Conservation (phyloP, 129 eudicot species). For the Scalesia atractyloides region DNA sequence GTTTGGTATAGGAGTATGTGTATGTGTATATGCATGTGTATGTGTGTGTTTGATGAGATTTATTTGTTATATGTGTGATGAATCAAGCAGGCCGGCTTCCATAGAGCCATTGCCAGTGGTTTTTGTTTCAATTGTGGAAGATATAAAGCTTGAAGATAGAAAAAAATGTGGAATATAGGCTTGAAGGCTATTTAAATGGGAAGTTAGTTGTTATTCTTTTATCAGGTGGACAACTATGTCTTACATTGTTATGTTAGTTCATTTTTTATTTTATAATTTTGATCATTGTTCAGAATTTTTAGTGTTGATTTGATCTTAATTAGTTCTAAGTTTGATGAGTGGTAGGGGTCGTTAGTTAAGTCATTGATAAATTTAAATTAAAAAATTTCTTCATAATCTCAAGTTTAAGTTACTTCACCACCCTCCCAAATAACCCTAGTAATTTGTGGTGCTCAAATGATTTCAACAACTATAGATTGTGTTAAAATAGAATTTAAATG, state of each 20-base stretch:
- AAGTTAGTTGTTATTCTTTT: slow-evolving; percentile 83
- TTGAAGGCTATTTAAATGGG: slow-evolving; percentile 81
- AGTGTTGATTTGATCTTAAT: not conserved
- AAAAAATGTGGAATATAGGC: slow-evolving; percentile 96
- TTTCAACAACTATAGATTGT: too few relatives aligned
- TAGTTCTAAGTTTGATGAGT: too few relatives aligned
- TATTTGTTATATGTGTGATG: slow-evolving; percentile 20
- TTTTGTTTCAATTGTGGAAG: slow-evolving; percentile 79
- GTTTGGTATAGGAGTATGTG: not conserved
- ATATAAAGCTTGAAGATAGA: slow-evolving; percentile 79
- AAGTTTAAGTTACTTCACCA: too few relatives aligned
- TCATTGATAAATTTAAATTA: too few relatives aligned
- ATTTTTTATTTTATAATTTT: not conserved
- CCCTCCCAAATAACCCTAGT: too few relatives aligned
- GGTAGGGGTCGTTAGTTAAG: too few relatives aligned
- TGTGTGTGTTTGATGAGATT: slow-evolving; percentile 6
- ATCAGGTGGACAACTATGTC: slow-evolving; percentile 96
- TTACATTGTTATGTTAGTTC: not conserved
- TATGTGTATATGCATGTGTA: not conserved
- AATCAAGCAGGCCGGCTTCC: slow-evolving; percentile 64
- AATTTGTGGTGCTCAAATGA: too few relatives aligned
- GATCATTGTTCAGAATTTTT: slow-evolving; percentile 6
- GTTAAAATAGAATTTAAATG: too few relatives aligned
- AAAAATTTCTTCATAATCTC: too few relatives aligned
- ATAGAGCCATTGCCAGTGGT: slow-evolving; percentile 89